Percentiles rank a stretch among this genome's conserved stretches.
phyloP scores from a whole-genome alignment of 176 grass and related monocot species.

The Oryza glumipatula region DNA sequence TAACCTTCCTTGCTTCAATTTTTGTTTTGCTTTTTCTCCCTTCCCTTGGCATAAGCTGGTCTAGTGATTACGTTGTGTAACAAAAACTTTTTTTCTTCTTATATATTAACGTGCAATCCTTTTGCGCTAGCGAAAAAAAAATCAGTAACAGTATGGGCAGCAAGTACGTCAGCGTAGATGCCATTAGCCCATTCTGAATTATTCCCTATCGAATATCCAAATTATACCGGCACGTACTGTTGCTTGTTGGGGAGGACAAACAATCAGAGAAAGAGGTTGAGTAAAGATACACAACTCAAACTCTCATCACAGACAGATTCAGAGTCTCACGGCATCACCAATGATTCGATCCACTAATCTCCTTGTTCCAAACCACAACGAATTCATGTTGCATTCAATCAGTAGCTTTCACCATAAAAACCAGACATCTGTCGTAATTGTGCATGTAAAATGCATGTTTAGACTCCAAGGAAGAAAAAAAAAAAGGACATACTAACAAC shows the following conservation, averaged over 20 bases:
- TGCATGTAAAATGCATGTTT: not conserved
- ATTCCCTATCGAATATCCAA: not conserved
- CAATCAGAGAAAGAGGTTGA: not conserved
- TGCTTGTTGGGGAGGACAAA: conserved; percentile 26
- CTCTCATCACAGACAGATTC: too few species aligned
- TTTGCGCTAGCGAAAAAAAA: not conserved
- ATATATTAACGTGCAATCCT: too few species aligned
- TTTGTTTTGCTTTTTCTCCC: too few species aligned
- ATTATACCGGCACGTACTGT: not conserved
- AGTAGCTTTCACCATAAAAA: conserved; percentile 21
- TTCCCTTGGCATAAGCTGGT: too few species aligned
- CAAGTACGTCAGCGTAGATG: not conserved
- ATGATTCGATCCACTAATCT: not conserved
- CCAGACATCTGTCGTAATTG: not conserved
- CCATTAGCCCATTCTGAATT: not conserved
- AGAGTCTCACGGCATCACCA: conserved; percentile 5
- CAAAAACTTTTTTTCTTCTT: too few species aligned
- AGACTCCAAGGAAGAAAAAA: not conserved
- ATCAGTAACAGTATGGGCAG: not conserved
- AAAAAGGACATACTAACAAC: too few species aligned
- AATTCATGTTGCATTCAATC: not conserved
- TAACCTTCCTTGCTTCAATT: too few species aligned
- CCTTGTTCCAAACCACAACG: not conserved
- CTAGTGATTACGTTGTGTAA: too few species aligned
- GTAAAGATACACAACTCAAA: conserved; percentile 20